Evolutionary conservation across 1,139 yeast genomes (phyloP).

Genomic region (Pichia sp.): DNA sequence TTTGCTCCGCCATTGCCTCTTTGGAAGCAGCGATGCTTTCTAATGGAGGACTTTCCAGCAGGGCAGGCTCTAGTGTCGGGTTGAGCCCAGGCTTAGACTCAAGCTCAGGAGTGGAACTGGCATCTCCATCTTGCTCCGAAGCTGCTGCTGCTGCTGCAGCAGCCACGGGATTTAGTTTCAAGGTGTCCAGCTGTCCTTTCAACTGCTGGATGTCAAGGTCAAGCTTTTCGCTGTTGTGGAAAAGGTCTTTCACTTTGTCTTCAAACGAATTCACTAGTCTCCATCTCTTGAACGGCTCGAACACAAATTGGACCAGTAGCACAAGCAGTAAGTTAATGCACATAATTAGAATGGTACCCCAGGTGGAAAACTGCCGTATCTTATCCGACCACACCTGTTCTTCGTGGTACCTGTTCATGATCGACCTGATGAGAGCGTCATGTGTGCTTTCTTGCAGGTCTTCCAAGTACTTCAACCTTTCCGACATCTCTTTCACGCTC

Average conservation of each 20-base stretch:
- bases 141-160: background rate
- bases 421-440: constrained; percentile 65
- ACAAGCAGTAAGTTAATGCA: constrained; percentile 78
- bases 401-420: constrained; percentile 86
- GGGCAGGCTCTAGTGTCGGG: no score
- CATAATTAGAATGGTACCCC: constrained; percentile 94
- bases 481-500: constrained; percentile 52
- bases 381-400: constrained; percentile 99
- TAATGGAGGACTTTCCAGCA: background rate
- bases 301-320: constrained; percentile 72
- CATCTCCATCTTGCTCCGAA: background rate
- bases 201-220: constrained; percentile 20
- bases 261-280: constrained; percentile 81
- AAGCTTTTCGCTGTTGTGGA: constrained; percentile 32
- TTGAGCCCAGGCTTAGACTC: background rate
- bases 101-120: background rate
- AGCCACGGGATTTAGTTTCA: constrained; percentile 1
- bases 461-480: constrained; percentile 54
- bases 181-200: constrained; percentile 16
- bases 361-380: constrained; percentile 87
- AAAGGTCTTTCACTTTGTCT: constrained; percentile 59
- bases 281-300: constrained; percentile 93
- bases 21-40: background rate
- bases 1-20: background rate
- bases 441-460: constrained; percentile 65